Evolutionary conservation across 164 flowering plant genomes (phyloP), one percentile per base, ranked within the genome.

Genomic region (Magnolia changhungtana): DNA sequence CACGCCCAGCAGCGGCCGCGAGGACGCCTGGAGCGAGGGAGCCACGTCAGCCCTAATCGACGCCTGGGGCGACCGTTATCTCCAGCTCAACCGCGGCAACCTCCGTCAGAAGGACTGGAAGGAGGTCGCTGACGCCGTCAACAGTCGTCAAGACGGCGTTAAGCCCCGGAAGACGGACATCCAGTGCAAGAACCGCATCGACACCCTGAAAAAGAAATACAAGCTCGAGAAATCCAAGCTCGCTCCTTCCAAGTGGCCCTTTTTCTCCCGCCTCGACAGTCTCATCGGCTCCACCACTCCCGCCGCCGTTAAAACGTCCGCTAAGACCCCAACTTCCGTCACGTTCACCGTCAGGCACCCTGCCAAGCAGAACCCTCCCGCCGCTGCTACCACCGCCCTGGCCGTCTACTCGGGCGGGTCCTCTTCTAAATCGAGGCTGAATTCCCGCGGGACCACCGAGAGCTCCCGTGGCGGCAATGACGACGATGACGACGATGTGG

Each of bases 171-270:
- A 81, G 8, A 89, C 95, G 3, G 91, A 90, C 77, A 78, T 87
- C 52, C 93, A 92, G 81, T 92, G 97, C 79, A 88, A 89, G 89
- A 90, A 92, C 71, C 89, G 95, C 58, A 85, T 92, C 84, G 95
- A 92, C 74, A 91, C 94, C 10, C 73, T 92, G 50, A 92, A 92
- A 85, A 92, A 91, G 89, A 92, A 91, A 79, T 92, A 83, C 79
- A 91, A 90, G 84, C 21, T 83, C 2, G 95, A 91, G 83, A 89
- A 82, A 67, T 78, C 91, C 50, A 93, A 87, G 76, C 78, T 79
- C 8, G 64, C 63, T 5, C 79, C 77, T 9, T 86, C 91, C 1
- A 80, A 50, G 4, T 92, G 97, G 97, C 87, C 86, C 9, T 91
- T 91, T 52, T 91, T 50, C 70, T 3, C 76, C 21, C 87, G 84